phyloP scores from a whole-genome alignment of 805 yeast species.

The Metschnikowia henanensis region DNA sequence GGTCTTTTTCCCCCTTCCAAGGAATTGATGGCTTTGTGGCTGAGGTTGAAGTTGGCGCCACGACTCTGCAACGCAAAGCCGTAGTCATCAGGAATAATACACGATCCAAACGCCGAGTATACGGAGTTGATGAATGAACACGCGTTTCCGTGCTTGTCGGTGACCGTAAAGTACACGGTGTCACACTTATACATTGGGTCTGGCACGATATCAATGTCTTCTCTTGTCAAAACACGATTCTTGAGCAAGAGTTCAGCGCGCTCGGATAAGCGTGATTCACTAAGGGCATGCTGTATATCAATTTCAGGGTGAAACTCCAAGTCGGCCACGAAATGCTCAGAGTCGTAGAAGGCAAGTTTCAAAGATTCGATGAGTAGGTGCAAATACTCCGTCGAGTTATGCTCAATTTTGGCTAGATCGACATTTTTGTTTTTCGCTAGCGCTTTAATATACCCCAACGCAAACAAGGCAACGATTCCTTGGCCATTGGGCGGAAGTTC shows the following conservation, averaged over 20 bases:
- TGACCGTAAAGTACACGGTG: conserved; percentile 18
- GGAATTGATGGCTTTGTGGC: conserved; percentile 55
- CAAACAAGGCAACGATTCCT: conserved; percentile 72
- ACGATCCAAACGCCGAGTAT: conserved; percentile 67
- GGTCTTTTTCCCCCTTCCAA: conserved; percentile 71
- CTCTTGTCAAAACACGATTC: conserved; percentile 11
- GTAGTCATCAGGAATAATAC: conserved; percentile 58
- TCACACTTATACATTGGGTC: conserved; percentile 18
- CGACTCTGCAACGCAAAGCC: conserved; percentile 78
- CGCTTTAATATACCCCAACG: conserved; percentile 63
- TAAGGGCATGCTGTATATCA: conserved; percentile 44
- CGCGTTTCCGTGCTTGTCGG: conserved; percentile 36
- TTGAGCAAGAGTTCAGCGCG: conserved; percentile 8
- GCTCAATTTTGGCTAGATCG: conserved; percentile 46
- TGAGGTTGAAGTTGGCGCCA: conserved; percentile 71
- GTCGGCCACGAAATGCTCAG: conserved; percentile 73
- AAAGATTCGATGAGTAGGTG: conserved; percentile 71
- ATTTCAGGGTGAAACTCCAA: conserved; percentile 40
- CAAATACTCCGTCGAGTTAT: conserved; percentile 69
- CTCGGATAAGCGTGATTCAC: conserved; percentile 17
- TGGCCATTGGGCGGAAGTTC: conserved; percentile 88
- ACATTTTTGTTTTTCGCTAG: conserved; percentile 45
- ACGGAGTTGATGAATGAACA: conserved; percentile 80
- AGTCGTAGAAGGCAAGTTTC: conserved; percentile 71
- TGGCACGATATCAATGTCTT: conserved; percentile 18